These are phyloP conservation scores for Penicillium nordicum DNA, from an alignment of 2,329 filamentous ascomycete genomes.

Conservation along the genomic window DNA sequence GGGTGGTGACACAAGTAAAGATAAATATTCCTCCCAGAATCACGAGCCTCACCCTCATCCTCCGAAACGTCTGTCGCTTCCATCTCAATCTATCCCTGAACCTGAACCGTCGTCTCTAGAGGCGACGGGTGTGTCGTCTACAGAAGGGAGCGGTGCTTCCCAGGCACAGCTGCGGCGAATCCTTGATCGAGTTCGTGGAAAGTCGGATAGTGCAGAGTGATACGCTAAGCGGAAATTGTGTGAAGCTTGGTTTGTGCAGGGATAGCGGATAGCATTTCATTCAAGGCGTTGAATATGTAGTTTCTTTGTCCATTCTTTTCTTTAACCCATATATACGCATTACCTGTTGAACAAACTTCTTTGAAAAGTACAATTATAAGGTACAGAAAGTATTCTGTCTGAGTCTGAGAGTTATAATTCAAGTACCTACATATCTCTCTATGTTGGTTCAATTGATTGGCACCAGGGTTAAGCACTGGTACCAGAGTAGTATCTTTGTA, in stretches of 20 bases:
- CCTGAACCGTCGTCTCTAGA: conserved; percentile 20
- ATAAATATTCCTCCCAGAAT: neutral
- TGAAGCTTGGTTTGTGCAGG: neutral
- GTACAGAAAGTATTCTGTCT: neutral
- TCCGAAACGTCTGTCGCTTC: conserved; percentile 11
- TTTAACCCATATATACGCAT: neutral
- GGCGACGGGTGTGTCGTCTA: conserved; percentile 15
- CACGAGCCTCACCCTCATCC: conserved; percentile 15
- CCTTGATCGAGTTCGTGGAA: conserved; percentile 20
- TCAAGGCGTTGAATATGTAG: neutral
- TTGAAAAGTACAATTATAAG: neutral
- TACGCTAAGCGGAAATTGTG: neutral
- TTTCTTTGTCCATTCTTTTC: neutral
- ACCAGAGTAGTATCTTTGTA: no score
- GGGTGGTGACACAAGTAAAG: neutral
- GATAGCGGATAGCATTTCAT: neutral
- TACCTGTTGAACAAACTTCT: neutral
- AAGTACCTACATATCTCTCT: neutral
- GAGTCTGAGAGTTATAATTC: neutral
- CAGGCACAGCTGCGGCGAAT: conserved; percentile 21
- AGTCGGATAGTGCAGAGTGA: neutral
- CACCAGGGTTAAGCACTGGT: no score
- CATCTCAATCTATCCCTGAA: conserved; percentile 12
- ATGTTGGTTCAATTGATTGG: no score
- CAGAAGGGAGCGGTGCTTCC: conserved; percentile 14